Evolutionary conservation across 1,139 yeast species (phyloP), one percentile per base, ranked within the genome.

Genomic region (Yamadazyma membranifaciens): DNA sequence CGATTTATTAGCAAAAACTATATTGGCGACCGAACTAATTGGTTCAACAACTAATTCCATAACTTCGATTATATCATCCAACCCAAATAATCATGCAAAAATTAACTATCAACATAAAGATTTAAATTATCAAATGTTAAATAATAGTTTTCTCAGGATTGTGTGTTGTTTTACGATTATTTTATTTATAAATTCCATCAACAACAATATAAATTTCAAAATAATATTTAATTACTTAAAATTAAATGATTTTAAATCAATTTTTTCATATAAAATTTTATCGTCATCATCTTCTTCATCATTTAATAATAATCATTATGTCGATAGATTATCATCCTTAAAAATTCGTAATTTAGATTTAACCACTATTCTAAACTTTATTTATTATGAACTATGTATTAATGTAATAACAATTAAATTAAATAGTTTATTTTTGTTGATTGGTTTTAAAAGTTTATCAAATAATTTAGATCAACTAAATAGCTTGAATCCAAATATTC

Each of bases 21-120:
- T 76, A 25, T 59, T 78, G n/a, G 71, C 81, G 1, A 64, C 77
- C 33, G 76, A 71, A 39, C 53, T 78, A 37, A 69, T 76, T 11
- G 80, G 81, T 1, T 56, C 73, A 1, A 43, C 47, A 6, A 39
- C 41, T 7, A 42, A 40, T 34, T 6, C 24, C 14, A 32, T 39
- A 12, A 33, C 46, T 4, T 37, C 44, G 22, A 33, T 39, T 10
- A 20, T 41, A 5, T 29, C 44, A 9, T 15, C 40, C 2, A 34
- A 22, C 31, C 25, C 41, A 6, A 36, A 39, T 26, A 16, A 14
- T 10, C 6, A 22, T 7, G 31, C 39, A 12, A 38, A 34, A 16
- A 26, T 20, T 25, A 37, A 24, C n/a, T n/a, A n/a, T 25, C 25
- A 26, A 4, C 12, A 12, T 14, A 33, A 33, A 25, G 37, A 30